Conservation (phyloP, 2,329 filamentous ascomycete species). For the Thielaviopsis populi region DNA sequence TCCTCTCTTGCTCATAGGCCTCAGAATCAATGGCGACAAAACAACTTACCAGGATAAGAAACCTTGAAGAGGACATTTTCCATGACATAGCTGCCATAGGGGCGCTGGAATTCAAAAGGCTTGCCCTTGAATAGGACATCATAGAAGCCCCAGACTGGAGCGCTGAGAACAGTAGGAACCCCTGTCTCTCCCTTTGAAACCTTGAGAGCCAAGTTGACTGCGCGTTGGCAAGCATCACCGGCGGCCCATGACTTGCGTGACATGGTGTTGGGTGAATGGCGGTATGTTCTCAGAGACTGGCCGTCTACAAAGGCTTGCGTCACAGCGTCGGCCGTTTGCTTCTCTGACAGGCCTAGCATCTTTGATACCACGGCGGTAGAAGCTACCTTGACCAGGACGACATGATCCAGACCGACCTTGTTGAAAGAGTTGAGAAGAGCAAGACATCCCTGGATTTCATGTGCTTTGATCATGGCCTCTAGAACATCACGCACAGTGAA, state of each 20-base stretch:
- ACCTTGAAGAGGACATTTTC: constrained; percentile 99
- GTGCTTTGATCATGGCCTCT: constrained; percentile 97
- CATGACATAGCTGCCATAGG: constrained; percentile 98
- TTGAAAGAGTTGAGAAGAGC: constrained; percentile 97
- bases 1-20: neutral
- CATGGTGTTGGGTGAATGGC: constrained; percentile 98
- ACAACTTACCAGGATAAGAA: constrained; percentile 71
- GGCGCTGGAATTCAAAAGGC: constrained; percentile 88
- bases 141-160: constrained; percentile 95
- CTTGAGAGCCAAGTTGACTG: constrained; percentile 81
- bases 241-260: constrained; percentile 98
- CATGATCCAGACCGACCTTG: constrained; percentile 95
- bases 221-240: constrained; percentile 91
- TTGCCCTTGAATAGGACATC: constrained; percentile 95
- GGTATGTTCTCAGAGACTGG: constrained; percentile 89
- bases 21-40: neutral
- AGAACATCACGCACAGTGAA: constrained; percentile 82
- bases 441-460: constrained; percentile 96
- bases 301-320: constrained; percentile 97
- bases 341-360: constrained; percentile 78
- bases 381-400: constrained; percentile 94
- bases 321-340: constrained; percentile 86
- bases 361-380: constrained; percentile 88
- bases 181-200: constrained; percentile 84
- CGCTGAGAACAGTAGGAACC: constrained; percentile 81